Conservation (phyloP, 805 yeast species). For the Metschnikowia santaceciliae region DNA sequence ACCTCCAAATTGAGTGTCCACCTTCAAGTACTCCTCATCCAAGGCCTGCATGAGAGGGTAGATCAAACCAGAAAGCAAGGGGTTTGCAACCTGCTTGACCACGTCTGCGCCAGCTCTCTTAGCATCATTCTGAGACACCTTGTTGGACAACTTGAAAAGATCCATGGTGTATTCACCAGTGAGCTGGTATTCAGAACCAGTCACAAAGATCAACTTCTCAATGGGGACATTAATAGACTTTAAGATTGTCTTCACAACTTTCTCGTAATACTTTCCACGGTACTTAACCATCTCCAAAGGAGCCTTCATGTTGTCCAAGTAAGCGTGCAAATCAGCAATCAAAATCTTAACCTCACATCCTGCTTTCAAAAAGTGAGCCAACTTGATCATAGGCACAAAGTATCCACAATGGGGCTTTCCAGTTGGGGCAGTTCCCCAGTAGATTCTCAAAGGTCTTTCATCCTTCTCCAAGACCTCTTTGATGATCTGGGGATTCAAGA, state of each 20-base stretch:
- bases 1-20: constrained; percentile 97
- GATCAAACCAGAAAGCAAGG: constrained; percentile 86
- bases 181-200: constrained; percentile 89
- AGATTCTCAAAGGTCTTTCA: constrained; percentile 76
- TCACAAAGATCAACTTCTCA: constrained; percentile 76
- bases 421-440: constrained; percentile 99
- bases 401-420: constrained; percentile 99
- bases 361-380: constrained; percentile 92
- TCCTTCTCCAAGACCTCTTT: constrained; percentile 76
- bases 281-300: constrained; percentile 84
- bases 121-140: constrained; percentile 91
- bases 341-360: constrained; percentile 93
- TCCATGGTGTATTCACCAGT: constrained; percentile 80
- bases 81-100: constrained; percentile 94
- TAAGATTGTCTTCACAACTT: constrained; percentile 77
- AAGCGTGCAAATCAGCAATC: constrained; percentile 94
- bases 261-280: constrained; percentile 89
- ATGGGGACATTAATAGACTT: constrained; percentile 86
- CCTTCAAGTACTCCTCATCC: constrained; percentile 85
- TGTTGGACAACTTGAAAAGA: constrained; percentile 77
- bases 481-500: constrained; percentile 81
- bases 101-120: constrained; percentile 99
- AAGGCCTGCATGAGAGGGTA: constrained; percentile 99
- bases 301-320: constrained; percentile 97
- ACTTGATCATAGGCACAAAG: constrained; percentile 95